Evolutionary conservation across 257 asterid species (phyloP).

Genomic region (Solanum clarkiae): DNA sequence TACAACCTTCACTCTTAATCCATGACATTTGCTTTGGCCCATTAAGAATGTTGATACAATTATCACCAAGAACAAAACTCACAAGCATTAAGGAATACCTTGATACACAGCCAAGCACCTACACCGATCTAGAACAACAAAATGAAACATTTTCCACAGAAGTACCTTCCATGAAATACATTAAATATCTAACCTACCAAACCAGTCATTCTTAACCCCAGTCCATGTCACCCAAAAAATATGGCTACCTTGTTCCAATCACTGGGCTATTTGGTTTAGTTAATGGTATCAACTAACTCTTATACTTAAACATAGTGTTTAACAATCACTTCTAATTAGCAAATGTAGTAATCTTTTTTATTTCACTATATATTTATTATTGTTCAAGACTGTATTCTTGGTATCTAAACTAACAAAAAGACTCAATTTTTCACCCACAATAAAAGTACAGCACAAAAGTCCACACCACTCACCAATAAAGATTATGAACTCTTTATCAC

Average conservation of each 20-base stretch:
- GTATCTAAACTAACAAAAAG: neutral
- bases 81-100: neutral
- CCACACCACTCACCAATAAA: neutral
- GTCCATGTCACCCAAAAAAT: neutral
- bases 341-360: neutral
- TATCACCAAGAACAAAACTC: neutral
- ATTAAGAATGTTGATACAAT: neutral
- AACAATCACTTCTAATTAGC: neutral
- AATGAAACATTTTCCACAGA: neutral
- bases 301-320: neutral
- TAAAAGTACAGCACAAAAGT: neutral
- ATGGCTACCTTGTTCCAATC: neutral
- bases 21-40: neutral
- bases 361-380: neutral
- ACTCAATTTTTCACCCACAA: neutral
- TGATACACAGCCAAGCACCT: neutral
- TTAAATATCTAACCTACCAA: neutral
- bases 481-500: neutral
- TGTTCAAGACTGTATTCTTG: neutral
- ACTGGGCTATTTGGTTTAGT: neutral
- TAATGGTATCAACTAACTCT: neutral
- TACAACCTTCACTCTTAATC: neutral
- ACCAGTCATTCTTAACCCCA: neutral
- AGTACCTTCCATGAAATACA: neutral
- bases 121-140: neutral